These are phyloP conservation scores for Xylariaceae sp. DNA, from an alignment of 2,329 filamentous ascomycete species.

Conservation along the genomic window DNA sequence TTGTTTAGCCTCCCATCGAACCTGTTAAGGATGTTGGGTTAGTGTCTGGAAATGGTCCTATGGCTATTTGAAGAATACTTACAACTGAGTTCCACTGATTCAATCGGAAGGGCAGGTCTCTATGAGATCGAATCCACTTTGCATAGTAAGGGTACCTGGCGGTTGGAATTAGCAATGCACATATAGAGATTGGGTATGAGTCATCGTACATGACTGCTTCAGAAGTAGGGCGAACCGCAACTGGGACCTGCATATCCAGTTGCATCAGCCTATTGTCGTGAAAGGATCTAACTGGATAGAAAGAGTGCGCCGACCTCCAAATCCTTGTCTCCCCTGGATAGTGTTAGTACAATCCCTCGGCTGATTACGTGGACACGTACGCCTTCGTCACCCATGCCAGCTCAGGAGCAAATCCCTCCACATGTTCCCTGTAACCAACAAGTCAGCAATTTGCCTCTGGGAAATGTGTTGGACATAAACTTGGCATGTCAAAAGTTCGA, in stretches of 20 bases:
- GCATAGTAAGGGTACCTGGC: slow-evolving; percentile 34
- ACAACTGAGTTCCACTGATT: slow-evolving; percentile 95
- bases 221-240: slow-evolving; percentile 69
- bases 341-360: slow-evolving; percentile 28
- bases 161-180: slow-evolving; percentile 39
- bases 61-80: not conserved
- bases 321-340: slow-evolving; percentile 78
- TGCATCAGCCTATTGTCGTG: not conserved
- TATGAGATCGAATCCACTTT: slow-evolving; percentile 83
- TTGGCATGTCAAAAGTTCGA: not conserved
- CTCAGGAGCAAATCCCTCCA: slow-evolving; percentile 97
- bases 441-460: slow-evolving; percentile 3
- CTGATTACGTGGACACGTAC: slow-evolving; percentile 46
- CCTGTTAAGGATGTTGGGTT: slow-evolving; percentile 34
- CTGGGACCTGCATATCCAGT: slow-evolving; percentile 51
- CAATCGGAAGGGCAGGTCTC: slow-evolving; percentile 88
- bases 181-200: not conserved
- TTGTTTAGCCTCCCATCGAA: slow-evolving; percentile 98
- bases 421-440: slow-evolving; percentile 76
- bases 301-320: slow-evolving; percentile 59
- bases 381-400: slow-evolving; percentile 87
- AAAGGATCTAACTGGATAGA: not conserved
- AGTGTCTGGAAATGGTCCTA: not conserved
- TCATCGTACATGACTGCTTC: slow-evolving; percentile 51
- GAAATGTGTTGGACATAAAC: not conserved